These are phyloP conservation scores for Rutidosis leptorrhynchoides DNA, from an alignment of 129 eudicot species.

Conservation along the genomic window DNA sequence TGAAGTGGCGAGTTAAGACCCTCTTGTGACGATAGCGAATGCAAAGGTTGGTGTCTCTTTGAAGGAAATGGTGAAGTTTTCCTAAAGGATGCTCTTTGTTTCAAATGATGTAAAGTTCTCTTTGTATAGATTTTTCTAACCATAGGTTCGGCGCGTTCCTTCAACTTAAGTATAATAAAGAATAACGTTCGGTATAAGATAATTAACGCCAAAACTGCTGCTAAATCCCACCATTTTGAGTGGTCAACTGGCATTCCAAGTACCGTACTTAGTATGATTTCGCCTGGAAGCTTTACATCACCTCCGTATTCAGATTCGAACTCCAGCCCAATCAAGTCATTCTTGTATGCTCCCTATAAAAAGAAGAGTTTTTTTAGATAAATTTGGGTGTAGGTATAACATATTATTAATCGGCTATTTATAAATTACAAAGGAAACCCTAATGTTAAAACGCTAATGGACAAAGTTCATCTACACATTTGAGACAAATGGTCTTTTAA, in stretches of 20 bases:
- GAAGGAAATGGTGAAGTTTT: constrained; percentile 65
- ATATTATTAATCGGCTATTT: no score
- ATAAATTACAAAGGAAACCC: no score
- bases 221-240: constrained; percentile 95
- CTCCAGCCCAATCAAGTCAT: constrained; percentile 83
- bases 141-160: constrained; percentile 65
- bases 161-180: constrained; percentile 63
- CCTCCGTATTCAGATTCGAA: constrained; percentile 57
- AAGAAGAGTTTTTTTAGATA: neutral
- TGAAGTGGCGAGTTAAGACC: constrained; percentile 79
- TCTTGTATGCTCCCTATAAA: constrained; percentile 78
- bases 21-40: constrained; percentile 76
- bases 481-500: no score
- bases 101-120: constrained; percentile 55
- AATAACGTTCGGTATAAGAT: constrained; percentile 56
- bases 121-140: constrained; percentile 42
- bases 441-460: no score
- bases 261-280: constrained; percentile 34
- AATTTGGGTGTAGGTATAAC: no score
- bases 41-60: constrained; percentile 55
- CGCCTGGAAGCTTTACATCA: constrained; percentile 53
- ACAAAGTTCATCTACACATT: no score
- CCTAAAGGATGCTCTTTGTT: constrained; percentile 67
- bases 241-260: constrained; percentile 52
- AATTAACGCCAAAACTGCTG: constrained; percentile 43